Percentiles rank a stretch among this genome's conserved stretches.
Evolutionary conservation across 75 land plant genomes (phyloP).

Genomic region (Picea glauca): DNA sequence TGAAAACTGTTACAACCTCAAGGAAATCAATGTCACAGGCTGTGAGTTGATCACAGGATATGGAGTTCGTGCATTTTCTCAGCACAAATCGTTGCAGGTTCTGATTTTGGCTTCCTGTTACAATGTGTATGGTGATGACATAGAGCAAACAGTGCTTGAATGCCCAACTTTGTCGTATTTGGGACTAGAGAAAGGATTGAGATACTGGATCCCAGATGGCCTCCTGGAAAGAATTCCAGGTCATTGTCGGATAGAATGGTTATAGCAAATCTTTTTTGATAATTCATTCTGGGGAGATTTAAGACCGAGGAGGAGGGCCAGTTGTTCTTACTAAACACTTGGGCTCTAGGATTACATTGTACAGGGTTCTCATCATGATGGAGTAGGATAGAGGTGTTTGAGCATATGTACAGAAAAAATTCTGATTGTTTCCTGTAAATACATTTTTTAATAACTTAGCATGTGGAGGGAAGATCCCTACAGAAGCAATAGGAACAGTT

Average conservation of each 20-base stretch:
- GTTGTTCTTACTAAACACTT: too few species aligned
- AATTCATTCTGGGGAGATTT: too few species aligned
- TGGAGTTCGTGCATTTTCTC: conserved; percentile 21
- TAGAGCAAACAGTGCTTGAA: conserved; percentile 19
- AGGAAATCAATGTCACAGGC: conserved; percentile 19
- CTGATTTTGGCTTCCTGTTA: conserved; percentile 22
- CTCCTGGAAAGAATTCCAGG: conserved; percentile 12
- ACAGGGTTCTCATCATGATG: too few species aligned
- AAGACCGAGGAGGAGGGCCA: too few species aligned
- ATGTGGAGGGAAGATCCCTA: too few species aligned
- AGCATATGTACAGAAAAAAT: too few species aligned
- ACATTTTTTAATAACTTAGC: too few species aligned
- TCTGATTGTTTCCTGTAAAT: too few species aligned
- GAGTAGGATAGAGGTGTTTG: too few species aligned
- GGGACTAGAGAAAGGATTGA: conserved; percentile 17
- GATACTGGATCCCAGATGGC: conserved; percentile 14
- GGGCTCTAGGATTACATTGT: too few species aligned
- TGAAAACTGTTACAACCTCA: conserved; percentile 14
- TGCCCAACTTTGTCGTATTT: conserved; percentile 17
- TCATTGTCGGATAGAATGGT: conserved; percentile 21
- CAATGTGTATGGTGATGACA: conserved; percentile 20
- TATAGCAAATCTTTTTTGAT: neutral
- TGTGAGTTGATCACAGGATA: conserved; percentile 31
- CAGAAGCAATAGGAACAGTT: too few species aligned
- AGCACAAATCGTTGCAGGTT: conserved; percentile 22